Base-by-base conservation (phyloP, 139 green algal genomes). In the Chlorella ohadii region DNA sequence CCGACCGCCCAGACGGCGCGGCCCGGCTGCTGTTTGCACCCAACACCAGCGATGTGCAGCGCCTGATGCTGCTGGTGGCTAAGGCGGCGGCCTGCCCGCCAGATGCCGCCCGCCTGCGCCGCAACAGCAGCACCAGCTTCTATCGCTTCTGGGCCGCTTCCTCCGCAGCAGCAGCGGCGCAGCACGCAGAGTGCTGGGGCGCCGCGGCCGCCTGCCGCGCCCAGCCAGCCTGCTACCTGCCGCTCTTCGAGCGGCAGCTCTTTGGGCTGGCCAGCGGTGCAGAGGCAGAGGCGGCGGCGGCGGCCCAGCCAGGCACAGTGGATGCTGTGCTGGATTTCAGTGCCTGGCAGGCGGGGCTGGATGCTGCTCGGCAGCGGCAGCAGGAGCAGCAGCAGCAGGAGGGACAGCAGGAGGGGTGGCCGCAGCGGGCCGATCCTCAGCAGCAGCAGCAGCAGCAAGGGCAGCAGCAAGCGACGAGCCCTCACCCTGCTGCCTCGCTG, bases 71-170 rank as follows among this genome's bases (percentile, higher is more conserved):
- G 36, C 59, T 47, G 25, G 55, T 95, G 38, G 92, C 91, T 0
- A 82, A 82, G n/a, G 82, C 82, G 15, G 84, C 91, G 33, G 90
- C 93, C 3, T 96, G 93, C 82, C 91, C 93, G 1, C 38, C 65
- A 4, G 72, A 92, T 36, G 68, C 88, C 15, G 72, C 70, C 22
- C 63, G 78, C 28, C 64, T 66, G 28, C 74, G 74, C 9, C 36
- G 56, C 33, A 55, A 28, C 55, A 77, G 72, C 59, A 79, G 87
- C 47, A 77, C 71, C 74, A 90, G 72, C 71, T 96, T 96, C 85
- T 87, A 89, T 47, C 89, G 86, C 68, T 74, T 91, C 41, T 96
- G 94, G 41, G 38, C 84, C 0, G 79, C 84, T 33, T 38, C 47
- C 7, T 65, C 64, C 1, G 76, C 76, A 0, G 76, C 75, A 11